These are phyloP conservation scores for Symbiodinium natans DNA, from an alignment of 73 alveolate species.

Conservation along the genomic window DNA sequence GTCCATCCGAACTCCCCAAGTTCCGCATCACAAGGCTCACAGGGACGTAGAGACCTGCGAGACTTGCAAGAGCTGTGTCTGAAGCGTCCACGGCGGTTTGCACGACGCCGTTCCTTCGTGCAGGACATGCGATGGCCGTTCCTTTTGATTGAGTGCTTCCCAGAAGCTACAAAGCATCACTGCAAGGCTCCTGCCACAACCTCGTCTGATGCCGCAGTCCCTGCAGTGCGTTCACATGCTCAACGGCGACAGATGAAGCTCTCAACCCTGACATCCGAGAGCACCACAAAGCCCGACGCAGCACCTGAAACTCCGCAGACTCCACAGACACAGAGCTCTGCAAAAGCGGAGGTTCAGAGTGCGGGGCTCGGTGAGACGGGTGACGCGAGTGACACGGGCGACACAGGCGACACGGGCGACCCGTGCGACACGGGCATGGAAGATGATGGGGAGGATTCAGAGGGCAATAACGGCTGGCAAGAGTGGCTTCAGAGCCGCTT, in stretches of 20 bases:
- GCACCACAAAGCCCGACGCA: not conserved
- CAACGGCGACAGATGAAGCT: not conserved
- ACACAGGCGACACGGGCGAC: not conserved
- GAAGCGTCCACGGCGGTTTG: not conserved
- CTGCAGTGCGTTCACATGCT: not conserved
- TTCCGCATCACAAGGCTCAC: not conserved
- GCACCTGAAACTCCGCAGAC: not conserved
- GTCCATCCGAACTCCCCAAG: not conserved
- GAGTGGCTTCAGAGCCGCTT: constrained; percentile 71
- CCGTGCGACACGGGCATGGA: not conserved
- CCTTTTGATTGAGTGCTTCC: constrained; percentile 35
- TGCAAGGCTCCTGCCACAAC: not conserved
- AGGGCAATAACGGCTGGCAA: constrained; percentile 4
- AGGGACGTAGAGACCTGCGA: not conserved
- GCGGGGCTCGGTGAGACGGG: too few species aligned
- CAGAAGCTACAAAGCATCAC: not conserved
- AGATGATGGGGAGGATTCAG: not conserved
- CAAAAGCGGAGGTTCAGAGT: not conserved
- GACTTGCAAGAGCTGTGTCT: not conserved
- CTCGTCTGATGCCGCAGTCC: not conserved
- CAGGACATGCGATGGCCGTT: constrained; percentile 73
- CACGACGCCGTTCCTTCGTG: not conserved
- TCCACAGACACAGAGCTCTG: not conserved
- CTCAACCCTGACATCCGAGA: not conserved
- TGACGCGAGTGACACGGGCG: not conserved